These are phyloP conservation scores for Penicillium argentinense DNA, from an alignment of 495 filamentous ascomycete genomes.

Conservation along the genomic window DNA sequence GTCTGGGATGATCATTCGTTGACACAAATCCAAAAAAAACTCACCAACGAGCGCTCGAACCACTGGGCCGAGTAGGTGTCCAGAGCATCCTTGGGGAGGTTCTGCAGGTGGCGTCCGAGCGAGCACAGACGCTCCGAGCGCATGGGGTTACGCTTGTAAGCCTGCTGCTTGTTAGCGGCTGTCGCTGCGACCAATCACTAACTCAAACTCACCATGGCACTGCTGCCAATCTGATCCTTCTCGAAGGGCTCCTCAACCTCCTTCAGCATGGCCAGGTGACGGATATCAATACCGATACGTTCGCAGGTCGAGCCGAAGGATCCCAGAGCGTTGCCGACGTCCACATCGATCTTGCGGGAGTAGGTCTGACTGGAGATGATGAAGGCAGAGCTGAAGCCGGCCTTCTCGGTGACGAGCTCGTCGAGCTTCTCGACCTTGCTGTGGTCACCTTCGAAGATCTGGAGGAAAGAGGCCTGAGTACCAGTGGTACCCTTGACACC, in stretches of 20 bases:
- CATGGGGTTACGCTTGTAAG: conserved; percentile 93
- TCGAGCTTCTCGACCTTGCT: conserved; percentile 73
- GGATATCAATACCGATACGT: conserved; percentile 71
- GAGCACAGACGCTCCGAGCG: conserved; percentile 80
- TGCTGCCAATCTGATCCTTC: conserved; percentile 56
- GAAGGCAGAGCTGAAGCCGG: conserved; percentile 74
- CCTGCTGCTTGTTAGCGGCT: conserved; percentile 44
- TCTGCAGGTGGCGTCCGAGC: conserved; percentile 68
- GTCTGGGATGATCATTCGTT: too few relatives aligned
- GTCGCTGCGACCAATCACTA: background rate
- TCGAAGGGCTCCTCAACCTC: conserved; percentile 95
- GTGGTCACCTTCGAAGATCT: conserved; percentile 79
- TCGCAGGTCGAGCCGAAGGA: conserved; percentile 82
- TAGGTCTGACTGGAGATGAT: conserved; percentile 79
- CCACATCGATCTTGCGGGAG: conserved; percentile 81
- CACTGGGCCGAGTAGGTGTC: conserved; percentile 84
- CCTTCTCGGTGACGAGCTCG: conserved; percentile 77
- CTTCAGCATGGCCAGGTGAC: conserved; percentile 75
- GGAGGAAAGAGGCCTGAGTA: conserved; percentile 76
- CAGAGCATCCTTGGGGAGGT: conserved; percentile 64
- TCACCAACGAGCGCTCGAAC: conserved; percentile 66
- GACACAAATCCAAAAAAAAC: too few relatives aligned
- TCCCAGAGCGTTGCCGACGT: conserved; percentile 75
- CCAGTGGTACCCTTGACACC: conserved; percentile 81
- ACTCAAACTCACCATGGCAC: conserved; percentile 45